Conservation (phyloP, 805 yeast genomes). For the Lipomyces orientalis region DNA sequence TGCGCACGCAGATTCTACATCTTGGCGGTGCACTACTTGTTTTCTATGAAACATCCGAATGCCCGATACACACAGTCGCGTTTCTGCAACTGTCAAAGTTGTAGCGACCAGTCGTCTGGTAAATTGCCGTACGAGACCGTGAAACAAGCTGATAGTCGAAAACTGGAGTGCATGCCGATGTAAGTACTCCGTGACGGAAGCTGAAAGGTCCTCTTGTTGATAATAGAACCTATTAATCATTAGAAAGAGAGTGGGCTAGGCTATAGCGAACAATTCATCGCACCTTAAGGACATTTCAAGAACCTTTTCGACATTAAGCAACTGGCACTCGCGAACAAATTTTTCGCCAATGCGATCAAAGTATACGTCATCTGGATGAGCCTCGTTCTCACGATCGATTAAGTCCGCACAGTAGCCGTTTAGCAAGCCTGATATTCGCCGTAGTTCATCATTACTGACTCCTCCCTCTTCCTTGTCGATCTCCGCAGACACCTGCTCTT, state of each 20-base stretch:
- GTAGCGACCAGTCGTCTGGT: conserved; percentile 27
- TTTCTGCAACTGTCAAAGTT: conserved; percentile 16
- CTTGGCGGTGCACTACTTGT: conserved; percentile 9
- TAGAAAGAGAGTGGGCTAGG: background rate
- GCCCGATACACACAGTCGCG: conserved; percentile 25
- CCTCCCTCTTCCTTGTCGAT: conserved; percentile 4
- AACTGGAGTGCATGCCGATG: conserved; percentile 18
- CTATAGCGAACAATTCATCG: background rate
- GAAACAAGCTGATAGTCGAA: conserved; percentile 17
- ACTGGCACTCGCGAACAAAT: conserved; percentile 12
- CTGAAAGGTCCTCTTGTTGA: conserved; percentile 15
- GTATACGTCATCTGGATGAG: conserved; percentile 7
- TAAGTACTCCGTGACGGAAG: background rate
- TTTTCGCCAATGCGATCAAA: background rate
- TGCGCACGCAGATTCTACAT: conserved; percentile 27
- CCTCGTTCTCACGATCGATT: background rate
- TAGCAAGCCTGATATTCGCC: background rate
- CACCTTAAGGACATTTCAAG: conserved; percentile 24
- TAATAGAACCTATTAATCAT: conserved; percentile 19
- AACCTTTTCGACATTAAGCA: conserved; percentile 25
- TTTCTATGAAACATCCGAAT: conserved; percentile 7
- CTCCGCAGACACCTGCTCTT: background rate
- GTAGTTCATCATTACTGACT: background rate
- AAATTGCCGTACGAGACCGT: conserved; percentile 14
- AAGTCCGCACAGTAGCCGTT: conserved; percentile 10